Evolutionary conservation across 371 early-diverging fungal genomes (phyloP), one percentile per base, ranked within the genome.

Genomic region (Modicella reniformis): DNA sequence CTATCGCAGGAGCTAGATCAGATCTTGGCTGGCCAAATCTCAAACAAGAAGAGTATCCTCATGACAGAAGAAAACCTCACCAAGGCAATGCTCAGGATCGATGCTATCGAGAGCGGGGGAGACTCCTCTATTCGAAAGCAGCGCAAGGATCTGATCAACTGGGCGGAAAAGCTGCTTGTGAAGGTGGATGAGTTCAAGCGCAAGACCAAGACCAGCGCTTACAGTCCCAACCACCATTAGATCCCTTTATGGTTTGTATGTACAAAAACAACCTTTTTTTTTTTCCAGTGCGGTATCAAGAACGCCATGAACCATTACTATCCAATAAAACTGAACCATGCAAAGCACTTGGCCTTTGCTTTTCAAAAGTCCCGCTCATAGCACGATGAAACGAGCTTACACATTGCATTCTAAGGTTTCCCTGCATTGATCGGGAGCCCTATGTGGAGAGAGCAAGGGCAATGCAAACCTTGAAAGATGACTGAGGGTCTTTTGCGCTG

Each of bases 1-100:
- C 47, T 67, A 7, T 52, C 71, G 2, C 32, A 66, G 0, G 70
- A 72, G 34, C 63, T 79, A 19, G 49, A 70, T n/a, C 62, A 62
- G 48, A 66, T 79, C 44, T 13, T 72, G 4, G 34, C 59, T 0
- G 79, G 79, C 3, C 61, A 54, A 1, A 66, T 69, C 56, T 3
- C 50, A 17, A 69, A 79, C 53, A 72, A 59, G 60, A 72, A 62
- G 44, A 62, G 44, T 2, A 58, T 79, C 25, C 49, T 72, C 17
- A 29, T 62, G 63, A 72, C 73, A 13, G 79, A 79, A 44, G 79
- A 79, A 67, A 70, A 69, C 55, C 61, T 79, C 19, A 72, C 67
- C 41, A 79, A 72, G 56, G 73, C 73, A 2, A 79, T 79, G 79
- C 62, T 79, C 32, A 64, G 28, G 61, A 66, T 79, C 30, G 79